A percentile compares a stretch with the other conserved stretches of the same genome.
These are phyloP conservation scores for Talaromyces albobiverticillius DNA, from an alignment of 2,329 filamentous ascomycete species.

Conservation along the genomic window DNA sequence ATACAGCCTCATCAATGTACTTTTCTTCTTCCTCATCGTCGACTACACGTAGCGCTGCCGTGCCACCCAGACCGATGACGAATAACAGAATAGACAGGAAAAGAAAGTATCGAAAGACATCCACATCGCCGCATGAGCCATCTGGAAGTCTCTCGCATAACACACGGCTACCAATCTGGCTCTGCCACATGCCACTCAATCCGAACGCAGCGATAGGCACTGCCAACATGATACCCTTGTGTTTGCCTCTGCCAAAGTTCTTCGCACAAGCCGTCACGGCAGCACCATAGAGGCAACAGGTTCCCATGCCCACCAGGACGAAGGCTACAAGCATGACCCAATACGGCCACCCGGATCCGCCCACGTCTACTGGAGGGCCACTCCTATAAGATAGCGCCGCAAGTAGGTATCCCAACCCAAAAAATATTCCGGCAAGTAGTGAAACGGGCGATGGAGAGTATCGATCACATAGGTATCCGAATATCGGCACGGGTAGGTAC, in stretches of 20 bases:
- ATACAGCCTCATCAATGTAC: conserved; percentile 84
- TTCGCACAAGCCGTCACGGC: conserved; percentile 96
- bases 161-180: conserved; percentile 76
- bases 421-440: conserved; percentile 67
- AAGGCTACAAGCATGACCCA: conserved; percentile 83
- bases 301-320: conserved; percentile 75
- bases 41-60: conserved; percentile 71
- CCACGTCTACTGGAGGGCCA: conserved; percentile 51
- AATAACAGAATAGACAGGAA: conserved; percentile 75
- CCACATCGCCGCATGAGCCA: conserved; percentile 54
- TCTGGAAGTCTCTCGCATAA: conserved; percentile 72
- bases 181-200: conserved; percentile 92
- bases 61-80: conserved; percentile 68
- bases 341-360: conserved; percentile 65
- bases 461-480: conserved; percentile 90
- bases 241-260: conserved; percentile 88
- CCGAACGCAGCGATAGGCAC: conserved; percentile 91
- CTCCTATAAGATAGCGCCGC: conserved; percentile 75
- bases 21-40: conserved; percentile 69
- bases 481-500: conserved; percentile 86
- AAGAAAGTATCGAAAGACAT: conserved; percentile 83
- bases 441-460: conserved; percentile 76
- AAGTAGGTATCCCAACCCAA: conserved; percentile 76
- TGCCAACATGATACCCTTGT: conserved; percentile 84
- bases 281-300: conserved; percentile 82